Percentiles rank a stretch among this genome's conserved stretches.
These are phyloP conservation scores for Aspergillus haitiensis DNA, from an alignment of 495 filamentous ascomycete genomes.

Conservation along the genomic window DNA sequence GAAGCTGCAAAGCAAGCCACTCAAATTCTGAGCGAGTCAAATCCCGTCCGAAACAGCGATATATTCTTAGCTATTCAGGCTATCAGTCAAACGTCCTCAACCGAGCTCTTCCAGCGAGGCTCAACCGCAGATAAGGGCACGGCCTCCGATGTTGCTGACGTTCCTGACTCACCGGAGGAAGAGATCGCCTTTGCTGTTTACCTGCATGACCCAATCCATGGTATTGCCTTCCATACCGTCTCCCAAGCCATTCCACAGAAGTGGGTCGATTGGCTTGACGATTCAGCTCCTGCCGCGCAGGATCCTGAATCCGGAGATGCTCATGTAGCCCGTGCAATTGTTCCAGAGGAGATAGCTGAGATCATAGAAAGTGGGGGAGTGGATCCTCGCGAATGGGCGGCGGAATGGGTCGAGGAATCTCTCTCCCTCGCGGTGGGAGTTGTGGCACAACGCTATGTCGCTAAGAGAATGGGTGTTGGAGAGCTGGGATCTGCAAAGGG, in stretches of 20 bases:
- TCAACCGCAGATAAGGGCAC: constrained; percentile 54
- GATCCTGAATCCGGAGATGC: constrained; percentile 35
- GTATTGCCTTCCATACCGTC: constrained; percentile 80
- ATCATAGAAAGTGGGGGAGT: constrained; percentile 87
- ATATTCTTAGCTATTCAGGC: constrained; percentile 95
- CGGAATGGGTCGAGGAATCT: constrained; percentile 94
- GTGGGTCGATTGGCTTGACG: constrained; percentile 93
- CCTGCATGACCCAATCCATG: constrained; percentile 89
- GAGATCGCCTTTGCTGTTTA: constrained; percentile 85
- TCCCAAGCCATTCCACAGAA: constrained; percentile 80
- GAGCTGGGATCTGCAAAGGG: constrained; percentile 69
- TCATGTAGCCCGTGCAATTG: constrained; percentile 40
- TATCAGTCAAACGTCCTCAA: constrained; percentile 60
- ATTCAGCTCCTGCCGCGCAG: constrained; percentile 55
- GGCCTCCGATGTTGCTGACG: constrained; percentile 53
- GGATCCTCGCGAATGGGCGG: constrained; percentile 94
- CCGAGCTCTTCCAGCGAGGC: constrained; percentile 66
- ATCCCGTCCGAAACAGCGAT: constrained; percentile 87
- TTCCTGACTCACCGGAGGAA: constrained; percentile 50
- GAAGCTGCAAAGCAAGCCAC: constrained; percentile 74
- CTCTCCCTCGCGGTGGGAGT: constrained; percentile 78
- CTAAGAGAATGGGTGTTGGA: constrained; percentile 91
- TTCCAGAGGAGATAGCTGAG: constrained; percentile 83
- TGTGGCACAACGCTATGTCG: constrained; percentile 95
- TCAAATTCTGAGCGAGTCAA: constrained; percentile 72